Conservation (phyloP, 108 stramenopile species). For the Conticribra guillardii region DNA sequence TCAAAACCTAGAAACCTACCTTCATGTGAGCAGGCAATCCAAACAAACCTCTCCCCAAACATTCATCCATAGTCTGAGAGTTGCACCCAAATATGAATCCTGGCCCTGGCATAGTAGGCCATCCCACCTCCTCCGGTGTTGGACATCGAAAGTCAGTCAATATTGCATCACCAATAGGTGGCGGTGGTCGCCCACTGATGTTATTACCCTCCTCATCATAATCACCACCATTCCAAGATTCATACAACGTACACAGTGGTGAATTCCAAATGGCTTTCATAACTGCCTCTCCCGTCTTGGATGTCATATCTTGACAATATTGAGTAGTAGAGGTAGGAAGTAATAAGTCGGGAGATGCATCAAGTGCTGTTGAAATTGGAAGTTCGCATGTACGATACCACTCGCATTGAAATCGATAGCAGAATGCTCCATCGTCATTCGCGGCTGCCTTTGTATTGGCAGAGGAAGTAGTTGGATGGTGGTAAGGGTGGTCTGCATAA, state of each 20-base stretch:
- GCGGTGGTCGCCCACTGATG: slow-evolving; percentile 18
- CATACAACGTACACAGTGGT: slow-evolving; percentile 83
- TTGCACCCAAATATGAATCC: slow-evolving; percentile 92
- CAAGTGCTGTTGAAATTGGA: slow-evolving; percentile 74
- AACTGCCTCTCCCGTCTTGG: slow-evolving; percentile 79
- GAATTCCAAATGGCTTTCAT: slow-evolving; percentile 91
- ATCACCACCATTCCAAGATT: slow-evolving; percentile 66
- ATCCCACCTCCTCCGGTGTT: slow-evolving; percentile 63
- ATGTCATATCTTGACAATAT: slow-evolving; percentile 83
- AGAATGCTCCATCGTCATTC: slow-evolving; percentile 59
- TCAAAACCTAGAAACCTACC: background rate
- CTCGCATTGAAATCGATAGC: slow-evolving; percentile 68
- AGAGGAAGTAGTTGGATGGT: background rate
- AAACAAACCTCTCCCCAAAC: slow-evolving; percentile 86
- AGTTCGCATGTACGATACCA: slow-evolving; percentile 91
- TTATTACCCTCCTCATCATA: slow-evolving; percentile 52
- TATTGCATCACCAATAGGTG: slow-evolving; percentile 71
- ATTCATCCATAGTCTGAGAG: slow-evolving; percentile 89
- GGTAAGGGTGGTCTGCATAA: slow-evolving; percentile 17
- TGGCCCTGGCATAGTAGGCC: slow-evolving; percentile 84
- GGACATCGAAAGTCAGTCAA: slow-evolving; percentile 83
- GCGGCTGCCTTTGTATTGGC: slow-evolving; percentile 36
- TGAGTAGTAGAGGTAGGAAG: slow-evolving; percentile 74
- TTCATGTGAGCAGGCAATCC: slow-evolving; percentile 90
- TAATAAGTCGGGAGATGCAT: slow-evolving; percentile 79